Evolutionary conservation across 768 basidiomycete genomes (phyloP).

Genomic region (Xerocomellus amylosporus): DNA sequence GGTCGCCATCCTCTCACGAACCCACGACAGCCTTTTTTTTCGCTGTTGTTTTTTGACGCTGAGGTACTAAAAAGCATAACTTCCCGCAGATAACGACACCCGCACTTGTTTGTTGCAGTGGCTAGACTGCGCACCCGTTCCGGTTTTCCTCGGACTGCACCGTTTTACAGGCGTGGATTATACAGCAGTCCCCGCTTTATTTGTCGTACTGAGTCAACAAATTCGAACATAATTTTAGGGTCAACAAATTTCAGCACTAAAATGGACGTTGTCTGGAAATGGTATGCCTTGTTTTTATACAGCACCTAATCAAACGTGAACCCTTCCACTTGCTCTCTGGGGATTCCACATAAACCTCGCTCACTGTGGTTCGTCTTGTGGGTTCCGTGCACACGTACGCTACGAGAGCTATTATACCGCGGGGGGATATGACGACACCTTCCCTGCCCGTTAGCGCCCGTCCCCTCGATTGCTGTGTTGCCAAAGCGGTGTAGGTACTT

Average conservation of each 20-base stretch:
- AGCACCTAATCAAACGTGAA: not conserved
- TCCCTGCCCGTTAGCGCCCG: not conserved
- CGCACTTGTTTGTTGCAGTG: not conserved
- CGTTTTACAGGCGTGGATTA: not conserved
- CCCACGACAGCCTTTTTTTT: not conserved
- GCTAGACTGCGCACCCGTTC: not conserved
- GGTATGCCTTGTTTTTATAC: slow-evolving; percentile 22
- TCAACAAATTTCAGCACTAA: slow-evolving; percentile 3
- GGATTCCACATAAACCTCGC: not conserved
- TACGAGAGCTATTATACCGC: slow-evolving; percentile 4
- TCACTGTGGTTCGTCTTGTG: not conserved
- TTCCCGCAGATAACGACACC: not conserved
- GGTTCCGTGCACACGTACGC: not conserved
- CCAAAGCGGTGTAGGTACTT: slow-evolving; percentile 22
- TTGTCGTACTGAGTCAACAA: slow-evolving; percentile 2
- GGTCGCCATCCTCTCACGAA: slow-evolving; percentile 3
- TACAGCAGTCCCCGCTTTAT: slow-evolving; percentile 1
- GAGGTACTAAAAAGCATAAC: not conserved
- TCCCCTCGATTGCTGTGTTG: slow-evolving; percentile 20
- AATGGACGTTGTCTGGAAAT: slow-evolving; percentile 15
- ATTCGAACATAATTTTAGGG: slow-evolving; percentile 1
- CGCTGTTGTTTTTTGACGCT: not conserved
- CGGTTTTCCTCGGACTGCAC: not conserved
- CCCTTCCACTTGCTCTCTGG: not conserved
- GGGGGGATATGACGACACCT: not conserved